Percentiles rank a stretch among this genome's conserved stretches.
Conservation (phyloP, 225 moss, liverwort and hornwort species). For the Polytrichum commune region DNA sequence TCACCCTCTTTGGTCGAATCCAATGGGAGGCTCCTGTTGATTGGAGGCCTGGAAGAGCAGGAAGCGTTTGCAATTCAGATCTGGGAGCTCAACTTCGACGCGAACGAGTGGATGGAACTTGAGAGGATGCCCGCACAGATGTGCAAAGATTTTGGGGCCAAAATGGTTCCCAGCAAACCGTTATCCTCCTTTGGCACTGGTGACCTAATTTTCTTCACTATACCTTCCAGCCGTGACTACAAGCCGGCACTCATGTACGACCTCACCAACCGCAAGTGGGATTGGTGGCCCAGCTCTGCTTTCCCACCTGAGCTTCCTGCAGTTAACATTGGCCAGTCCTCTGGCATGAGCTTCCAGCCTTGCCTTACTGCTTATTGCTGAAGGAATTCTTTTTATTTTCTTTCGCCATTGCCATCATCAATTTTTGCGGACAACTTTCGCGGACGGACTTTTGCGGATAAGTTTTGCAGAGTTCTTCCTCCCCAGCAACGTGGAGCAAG, state of each 20-base stretch:
- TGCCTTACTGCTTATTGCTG: conserved; percentile 21
- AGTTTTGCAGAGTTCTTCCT: no score
- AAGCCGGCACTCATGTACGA: conserved; percentile 29
- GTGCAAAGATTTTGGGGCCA: conserved; percentile 31
- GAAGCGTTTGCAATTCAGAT: conserved; percentile 26
- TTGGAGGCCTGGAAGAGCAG: conserved; percentile 35
- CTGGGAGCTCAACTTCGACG: conserved; percentile 30
- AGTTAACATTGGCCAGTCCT: conserved; percentile 34
- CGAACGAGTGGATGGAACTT: conserved; percentile 30
- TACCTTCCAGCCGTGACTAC: conserved; percentile 21
- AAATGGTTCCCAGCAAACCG: conserved; percentile 42
- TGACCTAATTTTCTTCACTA: conserved; percentile 30
- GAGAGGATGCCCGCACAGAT: conserved; percentile 34
- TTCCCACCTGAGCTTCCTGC: conserved; percentile 32
- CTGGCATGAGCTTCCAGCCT: conserved; percentile 47
- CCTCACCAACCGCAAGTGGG: conserved; percentile 17
- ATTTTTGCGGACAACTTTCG: no score
- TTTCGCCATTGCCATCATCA: no score
- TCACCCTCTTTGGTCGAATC: conserved; percentile 41
- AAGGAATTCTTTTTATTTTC: no score
- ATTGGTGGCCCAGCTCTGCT: conserved; percentile 37
- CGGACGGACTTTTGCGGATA: no score
- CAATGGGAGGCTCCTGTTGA: conserved; percentile 13
- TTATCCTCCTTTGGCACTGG: conserved; percentile 37
- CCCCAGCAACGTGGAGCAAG: no score